Evolutionary conservation across 805 yeast species (phyloP).

Genomic region (Candida coleopterorum): DNA sequence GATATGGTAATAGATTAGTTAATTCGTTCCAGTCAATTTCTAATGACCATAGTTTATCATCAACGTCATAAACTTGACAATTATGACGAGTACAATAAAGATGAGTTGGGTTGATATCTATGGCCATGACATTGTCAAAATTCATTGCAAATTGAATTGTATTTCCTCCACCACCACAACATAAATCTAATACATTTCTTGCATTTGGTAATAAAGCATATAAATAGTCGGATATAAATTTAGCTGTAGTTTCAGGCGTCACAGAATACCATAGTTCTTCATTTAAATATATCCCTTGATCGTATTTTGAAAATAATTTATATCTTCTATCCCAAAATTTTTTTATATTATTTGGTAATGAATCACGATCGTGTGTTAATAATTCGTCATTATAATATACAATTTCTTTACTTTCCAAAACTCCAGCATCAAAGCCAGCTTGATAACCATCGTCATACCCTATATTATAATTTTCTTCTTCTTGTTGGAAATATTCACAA

Average conservation of each 20-base stretch:
- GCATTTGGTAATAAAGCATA: conserved; percentile 48
- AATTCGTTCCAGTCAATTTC: conserved; percentile 47
- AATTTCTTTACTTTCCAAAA: not conserved
- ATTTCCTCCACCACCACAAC: conserved; percentile 89
- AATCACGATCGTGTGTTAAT: conserved; percentile 32
- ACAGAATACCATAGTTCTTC: conserved; percentile 82
- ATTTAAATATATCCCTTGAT: conserved; percentile 65
- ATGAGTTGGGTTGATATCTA: conserved; percentile 59
- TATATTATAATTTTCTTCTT: not conserved
- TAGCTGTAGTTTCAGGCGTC: conserved; percentile 75
- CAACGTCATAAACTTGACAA: conserved; percentile 56
- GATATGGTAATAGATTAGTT: conserved; percentile 10
- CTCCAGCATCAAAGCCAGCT: not conserved
- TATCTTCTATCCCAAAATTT: conserved; percentile 66
- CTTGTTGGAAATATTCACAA: conserved; percentile 2
- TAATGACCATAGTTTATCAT: conserved; percentile 44
- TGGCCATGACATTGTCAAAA: conserved; percentile 54
- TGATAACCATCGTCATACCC: conserved; percentile 1
- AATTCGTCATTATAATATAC: conserved; percentile 11
- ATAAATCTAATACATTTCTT: conserved; percentile 54
- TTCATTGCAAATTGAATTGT: conserved; percentile 65
- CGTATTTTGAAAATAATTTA: conserved; percentile 55
- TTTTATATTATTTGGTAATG: conserved; percentile 36
- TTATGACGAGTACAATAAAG: conserved; percentile 65
- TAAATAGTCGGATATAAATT: conserved; percentile 51